Evolutionary conservation across 257 asterid species (phyloP).

Genomic region (Mentha longifolia): DNA sequence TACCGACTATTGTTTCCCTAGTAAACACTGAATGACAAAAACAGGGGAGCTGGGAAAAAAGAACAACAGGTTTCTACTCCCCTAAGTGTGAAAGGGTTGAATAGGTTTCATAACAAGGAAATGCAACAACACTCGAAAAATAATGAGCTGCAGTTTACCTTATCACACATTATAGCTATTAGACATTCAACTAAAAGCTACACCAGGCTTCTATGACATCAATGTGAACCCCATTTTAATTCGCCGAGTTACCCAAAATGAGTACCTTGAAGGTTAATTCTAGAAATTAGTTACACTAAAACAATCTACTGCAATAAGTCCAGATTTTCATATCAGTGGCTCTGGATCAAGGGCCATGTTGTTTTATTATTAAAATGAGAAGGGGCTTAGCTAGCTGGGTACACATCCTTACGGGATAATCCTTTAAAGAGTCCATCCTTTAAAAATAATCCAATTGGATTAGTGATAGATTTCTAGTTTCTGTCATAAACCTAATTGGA

Average conservation of each 20-base stretch:
- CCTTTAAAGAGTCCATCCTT: neutral
- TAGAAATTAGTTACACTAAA: neutral
- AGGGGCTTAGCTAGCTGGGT: neutral
- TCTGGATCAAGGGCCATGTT: neutral
- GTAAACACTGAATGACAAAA: neutral
- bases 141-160: neutral
- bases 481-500: neutral
- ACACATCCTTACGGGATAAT: neutral
- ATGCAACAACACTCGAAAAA: constrained; percentile 18
- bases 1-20: neutral
- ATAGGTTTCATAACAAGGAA: constrained; percentile 7
- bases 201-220: constrained; percentile 1
- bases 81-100: neutral
- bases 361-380: neutral
- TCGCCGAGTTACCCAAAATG: neutral
- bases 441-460: neutral
- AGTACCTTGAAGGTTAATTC: neutral
- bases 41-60: neutral
- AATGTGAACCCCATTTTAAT: neutral
- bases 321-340: neutral
- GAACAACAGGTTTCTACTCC: constrained; percentile 6
- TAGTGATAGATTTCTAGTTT: neutral
- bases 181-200: constrained; percentile 14
- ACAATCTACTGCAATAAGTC: neutral
- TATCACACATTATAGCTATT: neutral